Evolutionary conservation across 345 rosid species (phyloP).

Genomic region (Eucalyptus shirleyi): DNA sequence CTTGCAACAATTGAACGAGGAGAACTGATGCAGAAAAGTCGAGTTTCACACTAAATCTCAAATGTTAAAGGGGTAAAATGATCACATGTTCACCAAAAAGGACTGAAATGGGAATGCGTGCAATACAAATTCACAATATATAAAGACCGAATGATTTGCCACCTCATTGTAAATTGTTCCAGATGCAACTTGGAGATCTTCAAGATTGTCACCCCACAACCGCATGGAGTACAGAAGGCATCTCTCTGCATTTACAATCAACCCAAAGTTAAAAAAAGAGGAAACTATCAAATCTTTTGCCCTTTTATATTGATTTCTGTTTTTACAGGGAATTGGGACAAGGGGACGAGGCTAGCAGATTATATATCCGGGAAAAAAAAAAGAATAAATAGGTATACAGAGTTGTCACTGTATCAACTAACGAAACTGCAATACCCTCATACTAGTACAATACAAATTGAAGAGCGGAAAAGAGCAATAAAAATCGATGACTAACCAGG

Average conservation of each 20-base stretch:
- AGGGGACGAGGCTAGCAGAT: not conserved
- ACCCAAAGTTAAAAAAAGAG: not conserved
- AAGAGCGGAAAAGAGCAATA: too few species aligned
- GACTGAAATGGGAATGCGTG: rapidly evolving
- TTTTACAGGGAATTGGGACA: not conserved
- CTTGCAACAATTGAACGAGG: not conserved
- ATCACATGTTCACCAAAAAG: not conserved
- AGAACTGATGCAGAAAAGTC: not conserved
- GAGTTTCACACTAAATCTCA: not conserved
- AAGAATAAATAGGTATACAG: not conserved
- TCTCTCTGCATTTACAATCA: constrained; percentile 32
- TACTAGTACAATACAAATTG: not conserved
- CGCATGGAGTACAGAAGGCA: constrained; percentile 87
- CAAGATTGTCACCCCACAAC: constrained; percentile 66
- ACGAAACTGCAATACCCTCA: not conserved
- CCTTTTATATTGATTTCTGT: not conserved
- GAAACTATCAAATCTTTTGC: not conserved
- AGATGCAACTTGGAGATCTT: constrained; percentile 59
- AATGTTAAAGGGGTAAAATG: not conserved
- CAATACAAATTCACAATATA: not conserved
- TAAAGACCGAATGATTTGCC: not conserved
- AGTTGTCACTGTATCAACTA: not conserved
- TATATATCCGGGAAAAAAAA: not conserved
- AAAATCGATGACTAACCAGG: constrained; percentile 32
- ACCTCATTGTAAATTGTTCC: constrained; percentile 97